Evolutionary conservation across 2,329 filamentous ascomycete species (phyloP).

Genomic region (Nakataea oryzae): DNA sequence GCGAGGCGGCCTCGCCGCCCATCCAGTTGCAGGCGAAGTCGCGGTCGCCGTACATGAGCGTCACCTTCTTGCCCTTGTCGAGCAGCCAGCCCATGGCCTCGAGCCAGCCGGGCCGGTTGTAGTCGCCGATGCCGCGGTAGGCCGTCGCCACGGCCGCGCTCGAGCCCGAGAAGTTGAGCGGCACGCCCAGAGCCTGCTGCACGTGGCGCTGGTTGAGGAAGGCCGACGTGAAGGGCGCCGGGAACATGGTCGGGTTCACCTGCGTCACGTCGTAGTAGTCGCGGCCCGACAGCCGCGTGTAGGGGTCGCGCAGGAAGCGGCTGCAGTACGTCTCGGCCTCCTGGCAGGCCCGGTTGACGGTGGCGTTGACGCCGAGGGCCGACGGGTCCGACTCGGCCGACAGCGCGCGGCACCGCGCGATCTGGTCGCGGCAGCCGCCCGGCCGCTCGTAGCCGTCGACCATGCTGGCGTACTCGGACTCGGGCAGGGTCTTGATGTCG

Average conservation of each 20-base stretch:
- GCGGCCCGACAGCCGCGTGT: slow-evolving; percentile 38
- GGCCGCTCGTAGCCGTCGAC: slow-evolving; percentile 31
- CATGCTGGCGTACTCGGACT: slow-evolving; percentile 33
- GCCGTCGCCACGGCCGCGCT: slow-evolving; percentile 34
- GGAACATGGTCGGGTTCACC: slow-evolving; percentile 46
- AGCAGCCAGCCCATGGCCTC: slow-evolving; percentile 49
- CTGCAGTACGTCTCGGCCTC: slow-evolving; percentile 45
- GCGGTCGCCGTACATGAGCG: slow-evolving; percentile 58
- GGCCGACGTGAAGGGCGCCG: slow-evolving; percentile 47
- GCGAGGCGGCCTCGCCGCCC: slow-evolving; percentile 65
- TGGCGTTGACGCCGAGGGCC: slow-evolving; percentile 25
- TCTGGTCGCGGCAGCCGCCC: slow-evolving; percentile 42
- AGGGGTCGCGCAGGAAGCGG: slow-evolving; percentile 44
- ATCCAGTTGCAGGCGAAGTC: slow-evolving; percentile 60
- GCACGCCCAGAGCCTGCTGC: slow-evolving; percentile 49
- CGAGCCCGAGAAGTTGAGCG: slow-evolving; percentile 45
- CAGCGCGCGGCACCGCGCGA: slow-evolving; percentile 39
- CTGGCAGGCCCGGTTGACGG: slow-evolving; percentile 36
- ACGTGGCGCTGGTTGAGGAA: slow-evolving; percentile 52
- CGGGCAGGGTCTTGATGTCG: slow-evolving; percentile 45
- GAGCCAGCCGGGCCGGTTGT: slow-evolving; percentile 51
- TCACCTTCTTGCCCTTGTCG: slow-evolving; percentile 53
- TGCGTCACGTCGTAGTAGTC: slow-evolving; percentile 54
- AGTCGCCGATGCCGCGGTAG: slow-evolving; percentile 45
- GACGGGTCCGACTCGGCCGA: slow-evolving; percentile 25